Evolutionary conservation across 192 early-diverging fungal genomes (phyloP), one percentile per base, ranked within the genome.

Genomic region (Coemansia sp.): DNA sequence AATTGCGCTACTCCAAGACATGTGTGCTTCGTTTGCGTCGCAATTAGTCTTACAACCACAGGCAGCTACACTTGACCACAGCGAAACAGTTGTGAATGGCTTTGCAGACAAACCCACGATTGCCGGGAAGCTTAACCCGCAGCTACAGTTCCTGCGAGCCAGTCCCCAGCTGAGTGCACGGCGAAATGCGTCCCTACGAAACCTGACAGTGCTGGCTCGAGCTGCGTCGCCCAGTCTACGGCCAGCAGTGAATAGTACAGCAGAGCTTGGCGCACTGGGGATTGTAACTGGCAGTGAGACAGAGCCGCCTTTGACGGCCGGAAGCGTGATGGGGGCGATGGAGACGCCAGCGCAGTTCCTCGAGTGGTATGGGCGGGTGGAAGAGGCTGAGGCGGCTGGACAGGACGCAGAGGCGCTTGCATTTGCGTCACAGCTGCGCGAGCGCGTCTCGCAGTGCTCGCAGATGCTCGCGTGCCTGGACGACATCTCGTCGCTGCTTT

Each of bases 291-390:
- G 53, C 41, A 49, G 22, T n/a, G 45, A 34, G 3, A 5, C 61
- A 34, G 49, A 37, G 44, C 37, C 47, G 18, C 18, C 61, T 12
- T 4, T 60, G 39, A 43, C n/a, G 3, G 35, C 35, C 4, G 27
- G 47, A 5, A 8, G 38, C 40, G 29, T 78, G 29, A 52, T 71
- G 13, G 84, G 80, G 73, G 85, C 91, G 2, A 91, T 98, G 41
- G 90, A 95, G 53, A 97, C 89, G 2, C 89, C 91, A 0, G 92
- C 95, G 30, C 90, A 98, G 83, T 99, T 99, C 64, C 87, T 98
- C 61, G 90, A 93, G 65, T 99, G 97, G 97, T 96, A 95, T 80
- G 84, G 91, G 16, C 67, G 61, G 11, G 86, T 92, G 6, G 94
- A 98, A 71, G 69, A 79, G 35, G 87, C 91, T 44, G 91, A 96